These are phyloP conservation scores for Polyporus tsugae DNA, from an alignment of 1,284 basidiomycete species.

Conservation along the genomic window DNA sequence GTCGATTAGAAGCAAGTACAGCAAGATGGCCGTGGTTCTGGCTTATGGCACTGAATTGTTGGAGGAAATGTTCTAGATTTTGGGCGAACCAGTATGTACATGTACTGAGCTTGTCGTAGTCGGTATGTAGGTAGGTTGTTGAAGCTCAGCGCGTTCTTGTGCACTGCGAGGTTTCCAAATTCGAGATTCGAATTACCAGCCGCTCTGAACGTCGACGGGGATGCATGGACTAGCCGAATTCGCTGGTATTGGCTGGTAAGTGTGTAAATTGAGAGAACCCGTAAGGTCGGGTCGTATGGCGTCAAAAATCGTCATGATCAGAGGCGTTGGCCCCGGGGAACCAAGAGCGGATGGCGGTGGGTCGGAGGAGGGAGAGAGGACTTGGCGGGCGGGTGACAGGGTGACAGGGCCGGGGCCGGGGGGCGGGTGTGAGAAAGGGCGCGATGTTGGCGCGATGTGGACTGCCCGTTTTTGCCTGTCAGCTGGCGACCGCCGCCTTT, in stretches of 20 bases:
- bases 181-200: background rate
- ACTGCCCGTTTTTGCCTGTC: background rate
- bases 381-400: slow-evolving; percentile 5
- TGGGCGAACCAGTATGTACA: too few species aligned
- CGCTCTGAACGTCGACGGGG: background rate
- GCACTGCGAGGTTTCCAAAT: background rate
- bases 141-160: background rate
- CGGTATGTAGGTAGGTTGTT: too few species aligned
- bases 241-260: background rate
- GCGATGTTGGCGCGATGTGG: slow-evolving; percentile 4
- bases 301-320: background rate
- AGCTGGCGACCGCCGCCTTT: background rate
- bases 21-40: background rate
- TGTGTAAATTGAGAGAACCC: background rate
- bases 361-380: background rate
- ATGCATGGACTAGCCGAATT: background rate
- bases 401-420: background rate
- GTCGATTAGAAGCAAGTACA: background rate
- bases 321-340: background rate
- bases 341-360: background rate
- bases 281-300: background rate
- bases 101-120: too few species aligned
- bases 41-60: background rate
- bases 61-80: too few species aligned
- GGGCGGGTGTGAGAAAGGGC: slow-evolving; percentile 5